phyloP scores from a whole-genome alignment of 768 basidiomycete species.

The Mycena alexandri region DNA sequence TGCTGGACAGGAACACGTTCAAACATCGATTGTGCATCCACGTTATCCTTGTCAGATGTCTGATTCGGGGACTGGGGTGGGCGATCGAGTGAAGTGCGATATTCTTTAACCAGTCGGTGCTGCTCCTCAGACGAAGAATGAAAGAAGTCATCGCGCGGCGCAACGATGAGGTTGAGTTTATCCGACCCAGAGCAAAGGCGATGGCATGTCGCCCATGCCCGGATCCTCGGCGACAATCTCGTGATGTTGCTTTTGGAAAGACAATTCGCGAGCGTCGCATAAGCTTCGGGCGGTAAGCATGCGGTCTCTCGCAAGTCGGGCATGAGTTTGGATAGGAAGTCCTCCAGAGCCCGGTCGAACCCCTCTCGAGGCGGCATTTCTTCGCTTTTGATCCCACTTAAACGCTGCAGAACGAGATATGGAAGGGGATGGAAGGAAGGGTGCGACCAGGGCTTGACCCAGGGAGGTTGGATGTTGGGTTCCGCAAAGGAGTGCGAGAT shows the following conservation, averaged over 20 bases:
- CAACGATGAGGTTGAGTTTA: constrained; percentile 67
- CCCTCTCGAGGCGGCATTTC: constrained; percentile 71
- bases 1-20: constrained; percentile 74
- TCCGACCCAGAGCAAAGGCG: constrained; percentile 73
- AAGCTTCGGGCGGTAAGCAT: constrained; percentile 66
- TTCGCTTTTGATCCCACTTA: constrained; percentile 64
- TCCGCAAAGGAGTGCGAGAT: constrained; percentile 57
- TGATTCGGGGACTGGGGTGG: constrained; percentile 19
- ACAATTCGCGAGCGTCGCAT: constrained; percentile 63
- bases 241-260: constrained; percentile 57
- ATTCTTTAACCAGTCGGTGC: constrained; percentile 63
- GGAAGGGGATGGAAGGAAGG: constrained; percentile 73
- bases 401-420: constrained; percentile 63
- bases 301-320: constrained; percentile 72
- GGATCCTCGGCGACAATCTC: constrained; percentile 52
- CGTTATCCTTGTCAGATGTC: constrained; percentile 44
- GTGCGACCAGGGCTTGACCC: constrained; percentile 71
- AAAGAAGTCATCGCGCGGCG: constrained; percentile 74
- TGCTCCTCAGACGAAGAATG: constrained; percentile 62
- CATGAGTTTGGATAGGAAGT: constrained; percentile 65
- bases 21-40: constrained; percentile 56
- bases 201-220: constrained; percentile 70
- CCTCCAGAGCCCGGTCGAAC: constrained; percentile 64
- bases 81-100: constrained; percentile 55
- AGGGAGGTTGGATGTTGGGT: constrained; percentile 53